These are phyloP conservation scores for Phaeoacremonium minimum DNA, from an alignment of 2,329 filamentous ascomycete species.

Conservation along the genomic window DNA sequence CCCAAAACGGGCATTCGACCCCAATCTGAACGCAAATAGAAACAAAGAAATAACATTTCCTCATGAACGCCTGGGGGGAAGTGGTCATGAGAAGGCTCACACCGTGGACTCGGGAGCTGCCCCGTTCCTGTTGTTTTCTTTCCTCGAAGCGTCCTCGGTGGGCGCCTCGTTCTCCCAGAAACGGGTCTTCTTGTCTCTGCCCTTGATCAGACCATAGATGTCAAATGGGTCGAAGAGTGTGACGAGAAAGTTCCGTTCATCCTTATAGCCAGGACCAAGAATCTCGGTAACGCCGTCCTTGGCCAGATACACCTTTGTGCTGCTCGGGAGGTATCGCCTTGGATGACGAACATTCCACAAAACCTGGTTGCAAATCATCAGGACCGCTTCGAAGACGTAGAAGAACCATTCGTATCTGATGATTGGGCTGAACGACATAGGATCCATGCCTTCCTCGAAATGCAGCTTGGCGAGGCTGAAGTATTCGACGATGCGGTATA, in stretches of 20 bases:
- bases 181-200: conserved; percentile 12
- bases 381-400: conserved; percentile 35
- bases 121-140: no score
- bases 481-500: conserved; percentile 45
- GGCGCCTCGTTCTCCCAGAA: conserved; percentile 22
- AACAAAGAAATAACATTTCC: no score
- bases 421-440: conserved; percentile 22
- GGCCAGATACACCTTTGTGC: conserved; percentile 29
- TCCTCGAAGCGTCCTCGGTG: no score
- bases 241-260: conserved; percentile 17
- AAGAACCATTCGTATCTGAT: conserved; percentile 40
- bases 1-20: no score
- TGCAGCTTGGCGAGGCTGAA: conserved; percentile 29
- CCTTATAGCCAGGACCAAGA: conserved; percentile 20
- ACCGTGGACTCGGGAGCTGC: no score
- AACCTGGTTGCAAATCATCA: conserved; percentile 32
- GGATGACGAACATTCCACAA: conserved; percentile 34
- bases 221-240: conserved; percentile 24
- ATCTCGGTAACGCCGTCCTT: conserved; percentile 30
- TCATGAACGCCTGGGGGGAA: no score
- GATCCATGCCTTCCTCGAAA: conserved; percentile 20
- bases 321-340: conserved; percentile 28
- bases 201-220: conserved; percentile 13
- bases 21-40: no score
- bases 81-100: no score